Evolutionary conservation across 139 green algal species (phyloP), one percentile per base, ranked within the genome.

Genomic region (Haematococcus sp.): DNA sequence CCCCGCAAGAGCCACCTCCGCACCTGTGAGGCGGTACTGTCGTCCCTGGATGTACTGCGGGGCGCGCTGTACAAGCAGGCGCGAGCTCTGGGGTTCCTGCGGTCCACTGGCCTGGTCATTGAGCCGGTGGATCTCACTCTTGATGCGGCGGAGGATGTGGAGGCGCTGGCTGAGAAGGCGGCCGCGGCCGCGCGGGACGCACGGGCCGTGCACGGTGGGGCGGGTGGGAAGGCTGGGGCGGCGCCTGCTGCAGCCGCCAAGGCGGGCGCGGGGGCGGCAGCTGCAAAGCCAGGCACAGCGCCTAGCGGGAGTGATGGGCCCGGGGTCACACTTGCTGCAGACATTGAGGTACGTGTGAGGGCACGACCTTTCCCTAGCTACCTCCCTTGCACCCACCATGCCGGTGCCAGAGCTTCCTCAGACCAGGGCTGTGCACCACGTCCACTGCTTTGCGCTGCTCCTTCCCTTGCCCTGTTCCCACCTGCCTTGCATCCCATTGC

Each of bases 41-140:
- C 3, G 0, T 27, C 31, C 4, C 40, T 71, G 3, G 30, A 71
- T 28, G 30, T 56, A 5, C 56, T 54, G n/a, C 55, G 54, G 28
- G 56, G 56, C 1, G 52, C 61, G 69, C 27, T 68, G 31, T 65
- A 49, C 51, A 61, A 28, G 46, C 78, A 84, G 58, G 70, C 74
- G n/a, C 70, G 77, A 64, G 63, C 76, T 0, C 73, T 84, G 4
- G 69, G 80, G n/a, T 85, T 85, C 31, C 56, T 85, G 0, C n/a
- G 63, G 4, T 73, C 51, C 33, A 63, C 56, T 40, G n/a, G 55
- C 17, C 46, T 81, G 34, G 46, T 52, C 20, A 64, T 74, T 33
- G 31, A 60, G 46, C 73, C 73, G 27, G 43, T 79, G 40, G 65
- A 74, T 11, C 32, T 79, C 3, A 28, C 34, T 32, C 52, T 79